Percentiles rank a stretch among this genome's conserved stretches.
Evolutionary conservation across 441 rosid species (phyloP).

Genomic region (Metrosideros polymorpha): DNA sequence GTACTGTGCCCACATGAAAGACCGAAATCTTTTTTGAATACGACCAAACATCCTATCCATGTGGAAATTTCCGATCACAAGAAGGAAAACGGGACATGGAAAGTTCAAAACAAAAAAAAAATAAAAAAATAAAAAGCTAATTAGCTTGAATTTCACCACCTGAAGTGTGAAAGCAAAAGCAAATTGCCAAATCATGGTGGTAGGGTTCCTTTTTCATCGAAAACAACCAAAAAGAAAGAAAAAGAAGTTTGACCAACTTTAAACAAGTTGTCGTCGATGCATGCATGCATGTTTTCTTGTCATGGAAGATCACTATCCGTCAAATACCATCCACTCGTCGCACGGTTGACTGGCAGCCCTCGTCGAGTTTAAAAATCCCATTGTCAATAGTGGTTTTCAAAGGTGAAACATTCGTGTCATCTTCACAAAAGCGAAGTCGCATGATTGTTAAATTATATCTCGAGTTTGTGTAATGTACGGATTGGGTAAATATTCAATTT

Average conservation of each 20-base stretch:
- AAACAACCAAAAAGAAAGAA: too few relatives aligned
- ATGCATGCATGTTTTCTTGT: too few relatives aligned
- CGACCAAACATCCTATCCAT: fast-evolving
- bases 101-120: not conserved
- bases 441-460: too few relatives aligned
- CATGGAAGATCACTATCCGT: not conserved
- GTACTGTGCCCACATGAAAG: not conserved
- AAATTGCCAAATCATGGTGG: not conserved
- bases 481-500: too few relatives aligned
- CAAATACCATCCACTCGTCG: not conserved
- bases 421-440: too few relatives aligned
- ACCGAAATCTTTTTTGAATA: fast-evolving
- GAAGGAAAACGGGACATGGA: not conserved
- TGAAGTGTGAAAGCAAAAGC: not conserved
- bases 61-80: fast-evolving
- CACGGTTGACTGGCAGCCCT: too few relatives aligned
- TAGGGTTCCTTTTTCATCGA: too few relatives aligned
- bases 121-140: not conserved
- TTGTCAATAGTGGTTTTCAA: not conserved
- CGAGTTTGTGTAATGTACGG: too few relatives aligned
- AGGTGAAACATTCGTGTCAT: not conserved
- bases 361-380: not conserved
- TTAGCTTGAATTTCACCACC: too few relatives aligned
- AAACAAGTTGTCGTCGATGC: too few relatives aligned
- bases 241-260: too few relatives aligned